A percentile compares a stretch with the other conserved stretches of the same genome.
Conservation (phyloP, 176 grass and related monocot species). For the Oryza longistaminata region DNA sequence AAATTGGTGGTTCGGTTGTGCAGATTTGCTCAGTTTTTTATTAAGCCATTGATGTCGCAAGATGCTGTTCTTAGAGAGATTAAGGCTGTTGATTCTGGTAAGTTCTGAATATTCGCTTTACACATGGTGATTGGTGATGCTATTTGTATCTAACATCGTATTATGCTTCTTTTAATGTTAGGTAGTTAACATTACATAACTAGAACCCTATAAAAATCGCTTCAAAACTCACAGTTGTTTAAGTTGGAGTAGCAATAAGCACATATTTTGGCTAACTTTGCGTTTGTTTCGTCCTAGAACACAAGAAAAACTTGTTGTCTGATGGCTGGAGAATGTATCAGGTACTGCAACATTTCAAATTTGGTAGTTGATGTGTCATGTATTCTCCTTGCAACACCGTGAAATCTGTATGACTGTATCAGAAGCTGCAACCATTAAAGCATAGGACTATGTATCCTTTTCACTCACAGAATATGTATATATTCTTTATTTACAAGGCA, state of each 20-base stretch:
- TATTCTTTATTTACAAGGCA: conserved; percentile 19
- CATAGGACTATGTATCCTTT: not conserved
- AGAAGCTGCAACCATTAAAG: conserved; percentile 12
- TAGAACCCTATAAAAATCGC: not conserved
- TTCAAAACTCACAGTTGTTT: not conserved
- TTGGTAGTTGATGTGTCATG: conserved; percentile 12
- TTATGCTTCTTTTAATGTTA: not conserved
- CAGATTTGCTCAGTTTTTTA: conserved; percentile 98
- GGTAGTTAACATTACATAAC: not conserved
- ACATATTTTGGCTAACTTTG: not conserved
- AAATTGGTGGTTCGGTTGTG: conserved; percentile 34
- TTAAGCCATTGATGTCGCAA: conserved; percentile 87
- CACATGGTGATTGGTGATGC: not conserved
- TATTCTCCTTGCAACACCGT: not conserved
- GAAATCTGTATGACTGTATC: conserved; percentile 8
- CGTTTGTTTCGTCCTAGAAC: conserved; percentile 50
- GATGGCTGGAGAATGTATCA: conserved; percentile 73
- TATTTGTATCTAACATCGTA: conserved; percentile 35
- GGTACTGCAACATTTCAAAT: conserved; percentile 47
- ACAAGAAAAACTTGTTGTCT: conserved; percentile 91
- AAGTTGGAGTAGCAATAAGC: conserved; percentile 14
- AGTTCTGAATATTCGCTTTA: conserved; percentile 29
- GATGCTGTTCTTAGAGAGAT: conserved; percentile 98
- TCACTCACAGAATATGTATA: not conserved
- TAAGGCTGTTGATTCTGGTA: conserved; percentile 97